Conservation (phyloP, 2,329 filamentous ascomycete species). For the Cladophialophora exuberans region DNA sequence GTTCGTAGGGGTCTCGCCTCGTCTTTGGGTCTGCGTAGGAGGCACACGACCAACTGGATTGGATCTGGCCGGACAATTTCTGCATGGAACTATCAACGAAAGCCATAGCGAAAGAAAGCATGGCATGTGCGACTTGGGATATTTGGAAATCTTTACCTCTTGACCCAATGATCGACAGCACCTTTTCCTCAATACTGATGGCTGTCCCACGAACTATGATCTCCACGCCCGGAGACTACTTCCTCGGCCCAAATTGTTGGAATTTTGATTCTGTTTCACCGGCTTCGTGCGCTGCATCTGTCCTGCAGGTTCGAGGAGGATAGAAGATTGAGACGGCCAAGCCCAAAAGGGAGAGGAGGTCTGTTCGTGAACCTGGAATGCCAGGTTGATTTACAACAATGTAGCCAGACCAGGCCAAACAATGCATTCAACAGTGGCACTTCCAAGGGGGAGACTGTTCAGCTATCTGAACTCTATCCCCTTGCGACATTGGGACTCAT, state of each 20-base stretch:
- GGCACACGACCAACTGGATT: too few relatives aligned
- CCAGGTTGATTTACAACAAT: conserved; percentile 7
- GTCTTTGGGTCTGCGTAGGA: too few relatives aligned
- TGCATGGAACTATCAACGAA: conserved; percentile 13
- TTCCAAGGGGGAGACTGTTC: conserved; percentile 1
- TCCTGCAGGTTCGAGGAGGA: background rate
- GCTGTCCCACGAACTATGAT: background rate
- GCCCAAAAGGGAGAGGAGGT: conserved; percentile 8
- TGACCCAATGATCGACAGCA: conserved; percentile 19
- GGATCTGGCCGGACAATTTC: background rate
- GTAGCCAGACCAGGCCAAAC: conserved; percentile 8
- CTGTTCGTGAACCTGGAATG: conserved; percentile 22
- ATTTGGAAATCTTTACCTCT: conserved; percentile 7
- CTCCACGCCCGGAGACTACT: background rate
- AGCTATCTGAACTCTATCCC: conserved; percentile 13
- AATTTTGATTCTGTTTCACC: background rate
- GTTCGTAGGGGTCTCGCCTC: too few relatives aligned
- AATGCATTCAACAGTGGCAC: conserved; percentile 5
- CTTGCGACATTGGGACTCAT: conserved; percentile 23
- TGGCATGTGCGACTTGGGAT: conserved; percentile 22
- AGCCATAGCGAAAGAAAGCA: conserved; percentile 17
- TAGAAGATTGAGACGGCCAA: background rate
- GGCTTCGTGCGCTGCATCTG: conserved; percentile 1
- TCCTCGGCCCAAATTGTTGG: background rate
- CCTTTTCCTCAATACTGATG: conserved; percentile 2